Conservation (phyloP, 305 asterid species). For the Fraxinus sp. region DNA sequence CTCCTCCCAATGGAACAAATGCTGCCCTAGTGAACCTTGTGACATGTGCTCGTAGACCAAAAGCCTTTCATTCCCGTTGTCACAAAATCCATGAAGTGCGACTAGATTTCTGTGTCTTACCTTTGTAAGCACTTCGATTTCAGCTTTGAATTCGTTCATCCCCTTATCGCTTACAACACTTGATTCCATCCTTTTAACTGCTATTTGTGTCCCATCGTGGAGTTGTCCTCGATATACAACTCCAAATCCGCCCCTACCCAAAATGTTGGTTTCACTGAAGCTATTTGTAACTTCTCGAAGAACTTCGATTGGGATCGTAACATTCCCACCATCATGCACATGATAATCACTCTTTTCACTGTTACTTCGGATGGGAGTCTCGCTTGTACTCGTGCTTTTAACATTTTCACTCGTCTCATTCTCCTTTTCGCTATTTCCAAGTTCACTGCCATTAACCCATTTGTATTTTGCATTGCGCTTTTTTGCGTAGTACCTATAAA, state of each 20-base stretch:
- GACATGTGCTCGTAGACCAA: conserved; percentile 86
- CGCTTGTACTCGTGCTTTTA: conserved; percentile 18
- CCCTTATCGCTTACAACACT: conserved; percentile 42
- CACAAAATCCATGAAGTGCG: conserved; percentile 71
- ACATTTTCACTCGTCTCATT: conserved; percentile 5
- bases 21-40: conserved; percentile 65
- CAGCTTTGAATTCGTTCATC: conserved; percentile 62
- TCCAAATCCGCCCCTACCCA: conserved; percentile 85
- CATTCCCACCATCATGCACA: conserved; percentile 42
- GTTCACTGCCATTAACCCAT: conserved; percentile 25
- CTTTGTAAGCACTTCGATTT: conserved; percentile 71
- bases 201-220: conserved; percentile 60
- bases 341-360: conserved; percentile 30
- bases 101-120: conserved; percentile 75
- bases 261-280: conserved; percentile 50
- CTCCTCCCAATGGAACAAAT: conserved; percentile 43
- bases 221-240: conserved; percentile 67
- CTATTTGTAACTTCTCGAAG: conserved; percentile 56
- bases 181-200: conserved; percentile 85
- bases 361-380: conserved; percentile 17
- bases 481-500: conserved; percentile 26
- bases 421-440: conserved; percentile 6
- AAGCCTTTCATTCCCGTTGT: conserved; percentile 61
- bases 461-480: conserved; percentile 23
- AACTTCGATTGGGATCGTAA: conserved; percentile 50